Base-by-base conservation (phyloP, 192 early-diverging fungal species). In the Entomortierella parvispora region DNA sequence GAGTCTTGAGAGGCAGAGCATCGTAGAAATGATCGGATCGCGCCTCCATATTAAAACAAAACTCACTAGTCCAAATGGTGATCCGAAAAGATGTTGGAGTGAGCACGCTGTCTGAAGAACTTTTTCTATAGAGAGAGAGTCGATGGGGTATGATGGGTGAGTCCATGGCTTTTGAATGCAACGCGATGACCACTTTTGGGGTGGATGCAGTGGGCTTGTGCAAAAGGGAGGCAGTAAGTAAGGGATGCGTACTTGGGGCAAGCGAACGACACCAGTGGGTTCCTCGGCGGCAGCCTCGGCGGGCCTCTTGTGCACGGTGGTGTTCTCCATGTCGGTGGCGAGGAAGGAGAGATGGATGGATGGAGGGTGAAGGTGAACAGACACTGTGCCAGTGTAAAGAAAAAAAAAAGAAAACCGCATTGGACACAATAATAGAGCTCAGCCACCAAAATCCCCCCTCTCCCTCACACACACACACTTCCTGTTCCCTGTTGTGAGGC, bases 1-100 rank as follows among this genome's bases (percentile, higher is more conserved):
- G 5, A 23, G 22, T 26, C 5, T 32, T 34, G 17, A 57, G 50
- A 33, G 26, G 15, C 17, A 6, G 10, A 20, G 12, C 18, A 32
- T 6, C 23, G 20, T 15, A 7, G 42, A 18, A 23, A 18, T 15
- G 3, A 40, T 28, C 17, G n/a, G 7, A 44, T 4, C 1, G 22
- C 25, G 2, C 46, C 15, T 61, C 4, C 18, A 45, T 15, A 23
- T 37, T 17, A 43, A 44, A 5, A 34, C 3, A 25, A 18, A 8
- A 57, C 87, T 76, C 85, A 94, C 87, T 99, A 99, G 53, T 93
- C 92, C 48, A 99, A 85, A 8, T 89, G 85, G 77, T 98, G 95
- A 79, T 99, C 98, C 26, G 94, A 96, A 75, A 99, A 99, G 4
- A 93, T 90, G 69, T 99, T 99, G 55, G 96, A 95, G 68, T 99